Evolutionary conservation across 23 red algal genomes (phyloP).

Genomic region (Gracilaria vermiculophylla): DNA sequence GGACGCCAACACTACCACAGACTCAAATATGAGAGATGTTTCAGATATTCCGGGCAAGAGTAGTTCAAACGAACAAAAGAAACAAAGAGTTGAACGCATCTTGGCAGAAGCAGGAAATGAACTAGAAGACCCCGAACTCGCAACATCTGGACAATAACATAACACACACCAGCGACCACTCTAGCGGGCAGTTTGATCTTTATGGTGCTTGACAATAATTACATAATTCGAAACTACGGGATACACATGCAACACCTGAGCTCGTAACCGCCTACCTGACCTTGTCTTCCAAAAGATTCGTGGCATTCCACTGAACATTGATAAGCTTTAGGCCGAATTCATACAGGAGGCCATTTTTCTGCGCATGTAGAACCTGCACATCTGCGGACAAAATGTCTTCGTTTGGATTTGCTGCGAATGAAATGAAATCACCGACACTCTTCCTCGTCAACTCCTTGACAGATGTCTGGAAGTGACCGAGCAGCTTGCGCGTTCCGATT

Average conservation of each 20-base stretch:
- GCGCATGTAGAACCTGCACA: conserved; percentile 31
- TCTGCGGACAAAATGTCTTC: conserved; percentile 52
- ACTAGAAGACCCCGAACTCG: conserved; percentile 16
- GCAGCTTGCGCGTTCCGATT: conserved; percentile 30
- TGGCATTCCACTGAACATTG: conserved; percentile 58
- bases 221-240: not conserved
- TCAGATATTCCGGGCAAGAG: not conserved
- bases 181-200: not conserved
- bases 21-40: conserved; percentile 16
- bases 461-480: conserved; percentile 51
- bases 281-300: not conserved
- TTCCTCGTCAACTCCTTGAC: conserved; percentile 39
- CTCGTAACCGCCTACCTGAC: not conserved
- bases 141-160: not conserved
- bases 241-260: not conserved
- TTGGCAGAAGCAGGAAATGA: conserved; percentile 36
- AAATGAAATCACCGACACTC: conserved; percentile 41
- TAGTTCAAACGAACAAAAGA: conserved; percentile 35
- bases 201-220: not conserved
- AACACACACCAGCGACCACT: not conserved
- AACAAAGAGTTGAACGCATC: conserved; percentile 44
- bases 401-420: conserved; percentile 47
- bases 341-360: conserved; percentile 32
- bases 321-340: conserved; percentile 61
- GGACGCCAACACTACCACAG: not conserved